Base-by-base conservation (phyloP, 2,329 filamentous ascomycete genomes). In the Paraphoma sp. region DNA sequence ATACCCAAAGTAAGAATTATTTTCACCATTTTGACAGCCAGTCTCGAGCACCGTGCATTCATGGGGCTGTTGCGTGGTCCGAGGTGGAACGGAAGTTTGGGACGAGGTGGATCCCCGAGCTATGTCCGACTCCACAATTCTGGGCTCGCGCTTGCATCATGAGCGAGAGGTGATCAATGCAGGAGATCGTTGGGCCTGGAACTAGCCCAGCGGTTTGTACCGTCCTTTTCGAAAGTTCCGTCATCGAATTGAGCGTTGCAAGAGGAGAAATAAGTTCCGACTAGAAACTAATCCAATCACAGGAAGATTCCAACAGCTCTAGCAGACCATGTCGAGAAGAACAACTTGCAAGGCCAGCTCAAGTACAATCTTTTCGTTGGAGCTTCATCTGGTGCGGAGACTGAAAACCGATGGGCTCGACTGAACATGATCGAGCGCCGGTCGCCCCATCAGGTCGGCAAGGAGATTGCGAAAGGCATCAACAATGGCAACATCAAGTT, bases 361-460 rank as follows among this genome's bases (percentile, higher is more conserved):
- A 91, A 91, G 71, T 96, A 96, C 83, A 89, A 87, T 54, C 85
- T 96, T 16, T 96, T 96, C 66, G 92, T 96, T 9, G 93, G 92
- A 51, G 92, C 92, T n/a, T 94, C 90, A 5, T 93, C 91, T 14
- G 92, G 92, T 38, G 90, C 92, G 16, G 92, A 95, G 80, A 96
- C 92, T 0, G 92, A 96, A 81, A 95, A 95, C 78, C 84, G 92
- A 77, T 96, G 93, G 93, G 92, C 93, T n/a, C 78, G 81, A 4
- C 81, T 94, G 62, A 89, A 96, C 79, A 96, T 96, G 92, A 96
- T 96, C 69, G 89, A 94, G 80, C 84, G 92, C 54, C 86, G 92
- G 54, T 86, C 87, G 66, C 92, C 92, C 53, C 92, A 96, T 79
- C 92, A 96, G 75, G 92, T 96, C 58, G 92, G 92, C 73, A 96